These are phyloP conservation scores for Aspergillus alliaceus DNA, from an alignment of 2,329 filamentous ascomycete species.

Conservation along the genomic window DNA sequence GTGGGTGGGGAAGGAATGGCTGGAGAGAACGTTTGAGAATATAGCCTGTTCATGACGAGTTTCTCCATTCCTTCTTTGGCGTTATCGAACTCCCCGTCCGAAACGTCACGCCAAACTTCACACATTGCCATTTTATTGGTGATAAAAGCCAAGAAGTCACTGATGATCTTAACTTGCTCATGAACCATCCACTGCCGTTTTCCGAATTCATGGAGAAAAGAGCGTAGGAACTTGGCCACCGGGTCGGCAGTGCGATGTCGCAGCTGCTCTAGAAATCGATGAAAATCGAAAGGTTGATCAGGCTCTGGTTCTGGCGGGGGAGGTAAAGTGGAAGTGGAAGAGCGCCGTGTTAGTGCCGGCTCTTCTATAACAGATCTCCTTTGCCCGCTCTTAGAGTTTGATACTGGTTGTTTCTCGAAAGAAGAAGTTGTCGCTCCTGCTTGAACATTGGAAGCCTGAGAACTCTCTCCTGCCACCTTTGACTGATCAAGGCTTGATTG, in stretches of 20 bases:
- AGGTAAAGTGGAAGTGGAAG: conserved; percentile 46
- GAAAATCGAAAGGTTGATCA: conserved; percentile 90
- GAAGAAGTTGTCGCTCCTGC: conserved; percentile 13
- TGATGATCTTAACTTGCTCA: conserved; percentile 98
- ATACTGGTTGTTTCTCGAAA: conserved; percentile 23
- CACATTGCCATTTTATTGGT: conserved; percentile 97
- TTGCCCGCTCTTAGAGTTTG: conserved; percentile 26
- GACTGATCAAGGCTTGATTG: conserved; percentile 82
- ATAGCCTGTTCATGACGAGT: conserved; percentile 96
- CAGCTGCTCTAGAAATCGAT: conserved; percentile 92
- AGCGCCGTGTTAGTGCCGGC: conserved; percentile 28
- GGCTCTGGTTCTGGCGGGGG: conserved; percentile 79
- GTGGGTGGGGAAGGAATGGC: conserved; percentile 81
- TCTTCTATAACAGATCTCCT: conserved; percentile 26
- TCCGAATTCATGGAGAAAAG: conserved; percentile 89
- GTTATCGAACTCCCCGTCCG: conserved; percentile 97
- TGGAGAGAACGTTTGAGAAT: conserved; percentile 93
- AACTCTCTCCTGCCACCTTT: conserved; percentile 40
- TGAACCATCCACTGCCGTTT: conserved; percentile 99
- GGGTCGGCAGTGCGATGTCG: conserved; percentile 97
- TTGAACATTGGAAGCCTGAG: conserved; percentile 21
- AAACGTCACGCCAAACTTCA: conserved; percentile 94
- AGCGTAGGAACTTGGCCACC: conserved; percentile 91
- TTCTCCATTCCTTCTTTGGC: conserved; percentile 99
- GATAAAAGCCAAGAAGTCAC: conserved; percentile 94